Percentiles rank a stretch among this genome's conserved stretches.
Conservation (phyloP, 129 eudicot species). For the Chrysanthemum seticuspe region DNA sequence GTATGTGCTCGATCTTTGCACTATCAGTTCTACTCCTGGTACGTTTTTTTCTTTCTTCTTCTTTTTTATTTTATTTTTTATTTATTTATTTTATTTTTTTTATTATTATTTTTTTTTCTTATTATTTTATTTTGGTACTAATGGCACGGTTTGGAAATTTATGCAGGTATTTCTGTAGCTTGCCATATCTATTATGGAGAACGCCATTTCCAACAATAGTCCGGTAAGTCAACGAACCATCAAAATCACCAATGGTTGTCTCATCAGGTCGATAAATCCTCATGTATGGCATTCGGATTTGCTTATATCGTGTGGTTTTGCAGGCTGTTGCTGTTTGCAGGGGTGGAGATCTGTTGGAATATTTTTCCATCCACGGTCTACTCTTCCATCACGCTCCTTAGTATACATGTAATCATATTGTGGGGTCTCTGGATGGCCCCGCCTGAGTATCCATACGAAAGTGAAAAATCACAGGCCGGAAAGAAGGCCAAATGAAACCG, state of each 20-base stretch:
- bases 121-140: neutral
- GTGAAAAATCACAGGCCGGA: slow-evolving; percentile 22
- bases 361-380: slow-evolving; percentile 67
- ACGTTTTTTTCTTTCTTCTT: no score
- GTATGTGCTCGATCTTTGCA: slow-evolving; percentile 94
- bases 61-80: no score
- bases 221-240: slow-evolving; percentile 45
- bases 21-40: slow-evolving; percentile 97
- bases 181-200: slow-evolving; percentile 90
- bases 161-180: slow-evolving; percentile 84
- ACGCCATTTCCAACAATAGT: slow-evolving; percentile 67
- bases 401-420: slow-evolving; percentile 54
- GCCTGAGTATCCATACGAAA: slow-evolving; percentile 52
- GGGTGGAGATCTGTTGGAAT: slow-evolving; percentile 84
- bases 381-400: slow-evolving; percentile 61
- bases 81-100: no score
- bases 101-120: no score
- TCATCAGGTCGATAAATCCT: neutral
- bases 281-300: neutral
- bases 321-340: slow-evolving; percentile 66
- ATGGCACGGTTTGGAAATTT: slow-evolving; percentile 7
- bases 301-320: slow-evolving; percentile 15
- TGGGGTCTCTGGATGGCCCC: slow-evolving; percentile 72
- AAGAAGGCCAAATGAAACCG: slow-evolving; percentile 38
- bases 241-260: no score